Evolutionary conservation across 208 protist genomes (phyloP), one percentile per base, ranked within the genome.

Genomic region (Leptomonas pyrrhocoris): DNA sequence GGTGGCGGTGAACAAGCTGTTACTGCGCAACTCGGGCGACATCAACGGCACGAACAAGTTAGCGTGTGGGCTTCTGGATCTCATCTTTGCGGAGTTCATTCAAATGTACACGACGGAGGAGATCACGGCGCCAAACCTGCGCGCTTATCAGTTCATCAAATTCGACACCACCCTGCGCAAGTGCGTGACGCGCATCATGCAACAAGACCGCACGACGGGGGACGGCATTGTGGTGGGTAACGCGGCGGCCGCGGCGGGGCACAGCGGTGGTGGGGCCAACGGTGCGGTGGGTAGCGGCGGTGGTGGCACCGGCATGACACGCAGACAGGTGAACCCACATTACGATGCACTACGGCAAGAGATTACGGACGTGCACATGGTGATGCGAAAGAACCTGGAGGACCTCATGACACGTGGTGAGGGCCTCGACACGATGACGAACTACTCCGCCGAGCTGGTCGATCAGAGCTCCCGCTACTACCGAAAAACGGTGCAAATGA

Each of bases 351-450:
- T 97, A 21, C 73, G 84, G 38, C 81, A 94, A 64, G 90, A 97
- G 59, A 74, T 97, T 21, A 93, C 85, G 8, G 93, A 95, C 72
- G 93, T 96, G 64, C 93, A 96, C 70, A 84, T 92, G 76, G 90
- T 97, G 34, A 96, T 97, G 81, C 90, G 90, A 19, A 92, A 94
- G 50, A 97, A 97, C 50, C 66, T 95, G 12, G 90, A 95, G 59
- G 93, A 97, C 73, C 74, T 97, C 18, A 92, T 97, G 84, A 90
- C 77, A 36, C 88, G 90, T 54, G 93, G 93, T 18, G 90, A 97
- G 78, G 89, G 90, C 31, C 75, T 97, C 16, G 90, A 97, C 46
- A 94, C 86, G 31, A 94, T 97, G 87, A 91, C 93, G 53, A 88
- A 88, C 67, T 96, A 92, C 74, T 93, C 85, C 15, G 78, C 86